Base-by-base conservation (phyloP, 306 rosid species). In the Bauhinia variegata region DNA sequence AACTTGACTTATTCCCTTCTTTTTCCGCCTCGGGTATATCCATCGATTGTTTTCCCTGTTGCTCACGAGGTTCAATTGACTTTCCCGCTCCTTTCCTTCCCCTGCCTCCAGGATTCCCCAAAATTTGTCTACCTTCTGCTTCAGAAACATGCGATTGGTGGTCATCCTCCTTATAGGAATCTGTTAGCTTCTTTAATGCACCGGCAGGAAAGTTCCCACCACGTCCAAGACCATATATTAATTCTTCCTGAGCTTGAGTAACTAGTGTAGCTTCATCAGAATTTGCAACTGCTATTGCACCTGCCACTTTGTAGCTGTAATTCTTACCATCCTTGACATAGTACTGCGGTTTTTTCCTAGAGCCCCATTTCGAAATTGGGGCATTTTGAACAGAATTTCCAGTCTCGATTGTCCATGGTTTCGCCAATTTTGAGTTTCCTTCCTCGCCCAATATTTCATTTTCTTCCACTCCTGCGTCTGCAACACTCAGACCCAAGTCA, bases 311-410 rank as follows among this genome's bases (percentile, higher is more conserved):
- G 86, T 91, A 95, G 78, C 97, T 91, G 84, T 95, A 95, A 56
- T 95, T 95, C 79, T 95, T 95, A 67, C 97, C 99, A 70, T 95
- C 99, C 82, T 88, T 95, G 66, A 90, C 99, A 69, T 83, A 91
- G 80, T 71, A 90, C 78, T 88, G 99, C 39, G 99, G 97, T 68
- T 74, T 82, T 80, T 65, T 82, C 83, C 82, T 86, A 17, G 99
- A 95, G 14, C 97, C 97, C 99, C 97, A 95, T 77, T 85, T 95
- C 48, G 97, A 77, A 73, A 46, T 75, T 19, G 89, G 42, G 47
- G 78, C 67, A 65, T 56, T 82, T 70, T 80, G 85, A 30, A 57
- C 73, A 0, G 88, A 11, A 78, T 73, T 80, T 66, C 74, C 89
- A 1, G 67, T 38, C 30, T 54, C 83, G 37, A 65, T 62, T 37